Evolutionary conservation across 805 yeast genomes (phyloP).

Genomic region (Starmerella floricola): DNA sequence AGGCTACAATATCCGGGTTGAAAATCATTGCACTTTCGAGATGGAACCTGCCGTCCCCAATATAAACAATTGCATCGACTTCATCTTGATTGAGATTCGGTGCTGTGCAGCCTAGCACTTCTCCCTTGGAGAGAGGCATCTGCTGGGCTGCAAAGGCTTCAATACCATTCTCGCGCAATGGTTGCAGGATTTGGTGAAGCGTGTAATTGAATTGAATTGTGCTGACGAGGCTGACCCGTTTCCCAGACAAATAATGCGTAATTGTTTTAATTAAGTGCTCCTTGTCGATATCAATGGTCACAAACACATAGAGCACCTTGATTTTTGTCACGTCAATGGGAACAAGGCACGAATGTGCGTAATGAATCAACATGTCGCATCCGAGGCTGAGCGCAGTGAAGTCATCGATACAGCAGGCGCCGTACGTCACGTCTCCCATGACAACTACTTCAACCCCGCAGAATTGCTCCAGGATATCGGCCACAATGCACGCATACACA

Average conservation of each 20-base stretch:
- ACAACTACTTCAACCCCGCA: constrained; percentile 77
- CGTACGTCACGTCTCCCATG: constrained; percentile 98
- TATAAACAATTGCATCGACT: constrained; percentile 69
- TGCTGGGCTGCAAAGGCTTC: constrained; percentile 78
- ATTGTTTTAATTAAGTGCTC: constrained; percentile 68
- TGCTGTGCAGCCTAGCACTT: constrained; percentile 91
- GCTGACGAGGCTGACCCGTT: constrained; percentile 74
- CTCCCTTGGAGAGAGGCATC: constrained; percentile 87
- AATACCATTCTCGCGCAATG: constrained; percentile 34
- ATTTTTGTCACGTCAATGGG: constrained; percentile 87
- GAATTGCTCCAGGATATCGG: constrained; percentile 87
- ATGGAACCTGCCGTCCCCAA: constrained; percentile 96
- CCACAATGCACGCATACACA: constrained; percentile 74
- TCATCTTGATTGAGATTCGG: constrained; percentile 45
- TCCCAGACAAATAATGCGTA: constrained; percentile 54
- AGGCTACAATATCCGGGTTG: constrained; percentile 86
- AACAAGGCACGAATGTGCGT: constrained; percentile 93
- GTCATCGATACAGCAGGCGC: constrained; percentile 97
- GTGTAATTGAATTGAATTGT: constrained; percentile 96
- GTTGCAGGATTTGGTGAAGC: constrained; percentile 61
- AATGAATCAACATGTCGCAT: constrained; percentile 90
- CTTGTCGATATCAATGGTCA: constrained; percentile 81
- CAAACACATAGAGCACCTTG: constrained; percentile 89
- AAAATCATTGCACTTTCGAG: constrained; percentile 94
- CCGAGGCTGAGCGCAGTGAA: constrained; percentile 84